These are phyloP conservation scores for Coemansia sp. DNA, from an alignment of 192 early-diverging fungal species.

Conservation along the genomic window DNA sequence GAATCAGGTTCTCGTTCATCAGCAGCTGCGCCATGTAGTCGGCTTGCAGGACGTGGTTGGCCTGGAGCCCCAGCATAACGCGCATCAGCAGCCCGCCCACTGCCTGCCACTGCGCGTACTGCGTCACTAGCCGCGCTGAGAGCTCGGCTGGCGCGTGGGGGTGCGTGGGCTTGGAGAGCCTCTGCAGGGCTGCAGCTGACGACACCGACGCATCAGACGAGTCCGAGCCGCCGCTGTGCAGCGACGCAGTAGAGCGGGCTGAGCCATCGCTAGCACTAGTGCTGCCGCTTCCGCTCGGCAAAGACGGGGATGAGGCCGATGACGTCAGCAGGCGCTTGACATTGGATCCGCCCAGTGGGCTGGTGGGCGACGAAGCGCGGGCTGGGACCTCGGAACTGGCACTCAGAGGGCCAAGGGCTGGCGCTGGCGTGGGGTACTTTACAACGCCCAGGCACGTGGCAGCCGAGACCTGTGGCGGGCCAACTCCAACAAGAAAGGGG, in stretches of 20 bases:
- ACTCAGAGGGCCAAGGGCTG: background rate
- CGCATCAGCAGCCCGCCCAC: constrained; percentile 33
- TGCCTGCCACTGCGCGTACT: constrained; percentile 51
- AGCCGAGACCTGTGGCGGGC: constrained; percentile 23
- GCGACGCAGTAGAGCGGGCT: background rate
- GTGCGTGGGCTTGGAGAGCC: background rate
- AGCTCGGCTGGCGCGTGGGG: constrained; percentile 19
- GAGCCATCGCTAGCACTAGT: background rate
- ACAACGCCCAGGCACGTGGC: constrained; percentile 37
- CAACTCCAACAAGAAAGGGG: constrained; percentile 16
- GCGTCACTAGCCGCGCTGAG: constrained; percentile 35
- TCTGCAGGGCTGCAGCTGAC: background rate
- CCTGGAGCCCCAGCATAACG: constrained; percentile 27
- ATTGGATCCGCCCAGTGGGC: constrained; percentile 41
- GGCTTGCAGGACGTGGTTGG: constrained; percentile 47
- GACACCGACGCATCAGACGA: background rate
- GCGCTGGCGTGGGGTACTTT: constrained; percentile 21
- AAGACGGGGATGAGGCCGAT: background rate
- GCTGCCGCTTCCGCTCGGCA: constrained; percentile 4
- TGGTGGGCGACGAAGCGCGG: constrained; percentile 4
- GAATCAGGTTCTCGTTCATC: constrained; percentile 52
- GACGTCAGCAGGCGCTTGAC: constrained; percentile 33
- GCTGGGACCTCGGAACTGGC: background rate
- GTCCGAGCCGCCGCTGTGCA: constrained; percentile 1
- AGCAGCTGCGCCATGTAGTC: constrained; percentile 48